Evolutionary conservation across 2,329 filamentous ascomycete species (phyloP).

Genomic region (Ophiocordyceps camponoti-floridani): DNA sequence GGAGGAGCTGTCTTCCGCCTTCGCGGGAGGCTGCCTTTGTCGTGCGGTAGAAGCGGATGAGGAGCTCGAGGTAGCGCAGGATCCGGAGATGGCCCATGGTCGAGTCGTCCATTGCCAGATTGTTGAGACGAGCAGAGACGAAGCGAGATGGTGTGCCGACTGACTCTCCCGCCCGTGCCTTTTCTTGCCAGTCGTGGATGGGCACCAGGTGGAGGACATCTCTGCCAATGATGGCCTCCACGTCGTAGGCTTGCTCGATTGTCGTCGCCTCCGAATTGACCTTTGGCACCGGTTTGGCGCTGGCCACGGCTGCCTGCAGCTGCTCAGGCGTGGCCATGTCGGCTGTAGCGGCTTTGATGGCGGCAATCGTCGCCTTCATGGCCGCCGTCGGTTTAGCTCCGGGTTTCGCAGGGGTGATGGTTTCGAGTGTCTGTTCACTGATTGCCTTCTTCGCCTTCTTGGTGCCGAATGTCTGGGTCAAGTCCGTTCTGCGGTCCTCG

Average conservation of each 20-base stretch:
- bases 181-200: constrained; percentile 58
- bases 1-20: constrained; percentile 40
- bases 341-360: constrained; percentile 42
- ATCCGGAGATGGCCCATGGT: constrained; percentile 35
- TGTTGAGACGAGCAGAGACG: constrained; percentile 43
- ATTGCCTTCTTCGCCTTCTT: constrained; percentile 74
- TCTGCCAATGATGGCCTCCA: constrained; percentile 45
- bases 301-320: constrained; percentile 45
- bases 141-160: constrained; percentile 42
- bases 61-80: constrained; percentile 40
- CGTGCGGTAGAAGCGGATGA: constrained; percentile 33
- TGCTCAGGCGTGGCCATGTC: constrained; percentile 51
- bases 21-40: constrained; percentile 26
- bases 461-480: constrained; percentile 67
- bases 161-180: constrained; percentile 36
- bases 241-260: constrained; percentile 56
- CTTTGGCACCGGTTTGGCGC: constrained; percentile 53
- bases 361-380: constrained; percentile 35
- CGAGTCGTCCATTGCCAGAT: constrained; percentile 33
- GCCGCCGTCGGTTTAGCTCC: constrained; percentile 23
- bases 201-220: constrained; percentile 50
- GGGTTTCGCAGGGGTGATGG: constrained; percentile 31
- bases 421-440: constrained; percentile 49
- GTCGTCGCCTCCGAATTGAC: constrained; percentile 49
- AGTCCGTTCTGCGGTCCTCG: constrained; percentile 44